A percentile compares a stretch with the other conserved stretches of the same genome.
These are phyloP conservation scores for Rhodosorus marinus DNA, from an alignment of 23 red algal genomes.

Conservation along the genomic window DNA sequence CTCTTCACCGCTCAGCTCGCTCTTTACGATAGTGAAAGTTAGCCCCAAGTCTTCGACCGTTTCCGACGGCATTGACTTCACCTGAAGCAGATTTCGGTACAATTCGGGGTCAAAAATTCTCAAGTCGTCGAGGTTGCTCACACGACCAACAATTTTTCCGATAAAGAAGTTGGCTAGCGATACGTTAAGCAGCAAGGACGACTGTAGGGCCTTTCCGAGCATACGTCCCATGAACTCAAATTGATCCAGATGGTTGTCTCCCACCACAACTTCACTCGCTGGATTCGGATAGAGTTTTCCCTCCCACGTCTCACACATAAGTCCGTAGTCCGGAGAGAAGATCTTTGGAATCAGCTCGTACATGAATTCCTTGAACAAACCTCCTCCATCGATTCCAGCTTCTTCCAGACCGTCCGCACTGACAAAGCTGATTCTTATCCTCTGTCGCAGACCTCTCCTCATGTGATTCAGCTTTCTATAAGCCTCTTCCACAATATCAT, in stretches of 20 bases:
- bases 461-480: conserved; percentile 37
- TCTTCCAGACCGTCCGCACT: conserved; percentile 95
- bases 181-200: conserved; percentile 72
- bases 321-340: conserved; percentile 79
- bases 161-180: conserved; percentile 76
- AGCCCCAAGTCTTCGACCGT: conserved; percentile 50
- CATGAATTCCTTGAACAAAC: conserved; percentile 99
- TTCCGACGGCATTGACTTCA: conserved; percentile 30
- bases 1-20: conserved; percentile 56
- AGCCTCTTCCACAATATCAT: conserved; percentile 78
- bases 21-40: conserved; percentile 76
- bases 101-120: conserved; percentile 72
- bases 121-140: conserved; percentile 64
- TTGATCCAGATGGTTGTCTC: conserved; percentile 28
- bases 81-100: conserved; percentile 74
- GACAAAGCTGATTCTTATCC: conserved; percentile 80
- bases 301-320: conserved; percentile 67
- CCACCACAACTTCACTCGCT: conserved; percentile 25
- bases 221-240: conserved; percentile 91
- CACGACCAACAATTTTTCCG: conserved; percentile 53
- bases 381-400: conserved; percentile 90
- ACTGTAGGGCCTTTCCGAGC: conserved; percentile 85
- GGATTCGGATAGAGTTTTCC: conserved; percentile 81
- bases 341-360: conserved; percentile 51
- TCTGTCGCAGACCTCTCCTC: conserved; percentile 9